Percentiles rank a stretch among this genome's conserved stretches.
Evolutionary conservation across 192 early-diverging fungal species (phyloP).

Genomic region (Obelidium mucronatum): DNA sequence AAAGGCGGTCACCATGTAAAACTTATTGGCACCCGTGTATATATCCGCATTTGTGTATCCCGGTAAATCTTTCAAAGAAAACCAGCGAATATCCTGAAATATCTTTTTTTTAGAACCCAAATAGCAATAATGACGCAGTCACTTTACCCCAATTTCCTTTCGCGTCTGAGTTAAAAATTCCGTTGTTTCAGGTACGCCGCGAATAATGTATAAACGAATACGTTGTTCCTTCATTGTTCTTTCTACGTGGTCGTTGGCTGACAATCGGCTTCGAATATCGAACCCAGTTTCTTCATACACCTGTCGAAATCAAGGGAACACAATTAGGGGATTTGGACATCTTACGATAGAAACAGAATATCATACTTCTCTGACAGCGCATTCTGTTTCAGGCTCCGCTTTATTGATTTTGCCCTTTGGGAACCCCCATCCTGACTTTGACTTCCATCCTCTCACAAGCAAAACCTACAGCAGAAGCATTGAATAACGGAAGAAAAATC

Average conservation of each 20-base stretch:
- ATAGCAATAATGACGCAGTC: not conserved
- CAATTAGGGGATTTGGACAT: not conserved
- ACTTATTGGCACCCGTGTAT: slow-evolving; percentile 40
- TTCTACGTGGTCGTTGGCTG: slow-evolving; percentile 86
- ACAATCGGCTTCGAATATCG: slow-evolving; percentile 71
- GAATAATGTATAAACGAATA: slow-evolving; percentile 89
- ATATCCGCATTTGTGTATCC: slow-evolving; percentile 46
- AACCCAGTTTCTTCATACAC: slow-evolving; percentile 90
- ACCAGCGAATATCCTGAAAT: slow-evolving; percentile 57
- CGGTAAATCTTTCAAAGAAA: slow-evolving; percentile 48
- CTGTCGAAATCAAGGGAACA: not conserved
- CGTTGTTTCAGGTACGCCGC: slow-evolving; percentile 83
- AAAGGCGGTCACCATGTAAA: slow-evolving; percentile 60
- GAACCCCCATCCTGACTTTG: slow-evolving; percentile 94
- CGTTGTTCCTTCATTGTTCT: slow-evolving; percentile 88
- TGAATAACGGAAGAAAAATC: not conserved
- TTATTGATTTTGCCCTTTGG: slow-evolving; percentile 99
- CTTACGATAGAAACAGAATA: slow-evolving; percentile 53
- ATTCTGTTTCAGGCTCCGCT: slow-evolving; percentile 85
- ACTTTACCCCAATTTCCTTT: slow-evolving; percentile 93
- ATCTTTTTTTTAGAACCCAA: not conserved
- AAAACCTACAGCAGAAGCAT: slow-evolving; percentile 54
- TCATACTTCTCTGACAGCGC: slow-evolving; percentile 94
- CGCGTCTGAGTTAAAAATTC: slow-evolving; percentile 83
- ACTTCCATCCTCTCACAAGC: slow-evolving; percentile 93